Base-by-base conservation (phyloP, 768 basidiomycete species). In the Trametes meyenii region DNA sequence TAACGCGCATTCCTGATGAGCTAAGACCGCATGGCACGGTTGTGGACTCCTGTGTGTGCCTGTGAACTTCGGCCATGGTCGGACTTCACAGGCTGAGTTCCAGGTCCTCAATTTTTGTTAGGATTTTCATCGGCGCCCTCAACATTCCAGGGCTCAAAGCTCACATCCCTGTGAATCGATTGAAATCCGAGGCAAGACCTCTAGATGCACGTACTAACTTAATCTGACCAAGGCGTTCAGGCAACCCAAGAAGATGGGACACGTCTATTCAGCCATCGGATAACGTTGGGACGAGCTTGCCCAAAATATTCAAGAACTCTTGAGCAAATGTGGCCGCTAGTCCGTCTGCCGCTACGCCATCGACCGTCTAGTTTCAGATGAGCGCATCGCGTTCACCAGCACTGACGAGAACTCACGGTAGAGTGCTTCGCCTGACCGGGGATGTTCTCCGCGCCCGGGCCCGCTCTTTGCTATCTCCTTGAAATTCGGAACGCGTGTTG, bases 41-140 rank as follows among this genome's bases (percentile, higher is more conserved):
- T 55, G 54, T 55, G 54, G 54, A 29, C 44, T 21, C 19, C 21
- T 55, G 54, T 55, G 54, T 55, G 23, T 21, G 33, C 54, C 33
- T 45, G 33, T 16, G 43, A 55, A 26, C 29, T 36, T 55, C 23
- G 29, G 33, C 14, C n/a, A 7, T 24, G 4, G 14, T 21, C 5
- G 14, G n/a, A 11, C 10, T 35, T 21, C 13, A 36, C 36, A 51
- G 50, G 50, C 36, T 38, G 11, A 21, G 4, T 7, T n/a, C 21
- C 50, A 11, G 50, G 19, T 10, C 19, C 36, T 21, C n/a, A 14
- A n/a, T 12, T n/a, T 24, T 39, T 36, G 21, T 12, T n/a, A n/a
- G 50, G 50, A n/a, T 36, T 16, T 51, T 51, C 50, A 16, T 39
- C 21, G 19, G 12, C n/a, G 35, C 35, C 35, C 38, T 36, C 21